A percentile compares a stretch with the other conserved stretches of the same genome.
Evolutionary conservation across 768 basidiomycete genomes (phyloP).

Genomic region (Phylloporus sp.): DNA sequence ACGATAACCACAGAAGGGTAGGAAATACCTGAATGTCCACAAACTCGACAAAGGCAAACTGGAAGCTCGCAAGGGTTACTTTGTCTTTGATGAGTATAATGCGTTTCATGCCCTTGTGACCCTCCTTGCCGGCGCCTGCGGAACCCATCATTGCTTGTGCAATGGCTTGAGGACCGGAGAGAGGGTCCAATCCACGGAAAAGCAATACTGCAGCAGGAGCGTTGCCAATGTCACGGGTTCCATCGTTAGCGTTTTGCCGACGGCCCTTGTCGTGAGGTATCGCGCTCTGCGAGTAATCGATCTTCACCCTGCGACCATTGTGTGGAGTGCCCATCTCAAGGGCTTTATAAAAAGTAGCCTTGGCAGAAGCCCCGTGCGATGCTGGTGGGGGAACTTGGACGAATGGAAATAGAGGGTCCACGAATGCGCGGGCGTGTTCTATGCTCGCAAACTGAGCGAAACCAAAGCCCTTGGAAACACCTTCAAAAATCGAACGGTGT

Average conservation of each 20-base stretch:
- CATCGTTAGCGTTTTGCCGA: constrained; percentile 77
- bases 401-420: constrained; percentile 87
- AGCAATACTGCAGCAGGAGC: constrained; percentile 77
- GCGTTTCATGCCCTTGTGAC: constrained; percentile 81
- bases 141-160: constrained; percentile 78
- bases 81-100: constrained; percentile 89
- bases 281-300: constrained; percentile 90
- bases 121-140: constrained; percentile 70
- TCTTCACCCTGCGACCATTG: constrained; percentile 84
- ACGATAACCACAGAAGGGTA: neutral
- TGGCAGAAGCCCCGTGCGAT: constrained; percentile 77
- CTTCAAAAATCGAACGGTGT: constrained; percentile 69
- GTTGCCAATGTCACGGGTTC: constrained; percentile 93
- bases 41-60: constrained; percentile 93
- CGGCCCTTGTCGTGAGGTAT: constrained; percentile 64
- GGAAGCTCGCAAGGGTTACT: constrained; percentile 81
- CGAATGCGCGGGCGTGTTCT: constrained; percentile 86
- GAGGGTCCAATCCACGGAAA: constrained; percentile 84
- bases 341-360: constrained; percentile 66
- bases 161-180: constrained; percentile 85
- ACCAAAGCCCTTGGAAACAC: constrained; percentile 92
- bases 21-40: constrained; percentile 66
- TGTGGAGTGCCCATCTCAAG: constrained; percentile 66
- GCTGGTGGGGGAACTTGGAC: constrained; percentile 89
- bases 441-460: constrained; percentile 89